Percentiles rank a stretch among this genome's conserved stretches.
Conservation (phyloP, 768 basidiomycete genomes). For the Mycena vulgaris region DNA sequence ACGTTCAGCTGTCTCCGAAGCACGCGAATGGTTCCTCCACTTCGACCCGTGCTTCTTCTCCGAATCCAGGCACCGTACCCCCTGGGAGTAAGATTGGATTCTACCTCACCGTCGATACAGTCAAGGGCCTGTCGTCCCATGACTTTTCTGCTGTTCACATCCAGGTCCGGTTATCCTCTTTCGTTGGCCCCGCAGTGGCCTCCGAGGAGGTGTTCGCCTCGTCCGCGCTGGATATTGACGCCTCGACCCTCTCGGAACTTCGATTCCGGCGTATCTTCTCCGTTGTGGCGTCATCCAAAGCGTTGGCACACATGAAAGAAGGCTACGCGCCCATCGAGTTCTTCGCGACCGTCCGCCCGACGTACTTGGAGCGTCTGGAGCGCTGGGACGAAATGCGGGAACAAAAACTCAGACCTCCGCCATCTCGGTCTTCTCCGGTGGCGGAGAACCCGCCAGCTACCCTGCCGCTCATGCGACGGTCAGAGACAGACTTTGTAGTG, state of each 20-base stretch:
- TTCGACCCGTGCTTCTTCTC: slow-evolving; percentile 84
- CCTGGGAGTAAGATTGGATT: slow-evolving; percentile 88
- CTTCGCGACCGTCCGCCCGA: slow-evolving; percentile 86
- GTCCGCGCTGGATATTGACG: slow-evolving; percentile 79
- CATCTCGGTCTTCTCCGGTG: slow-evolving; percentile 52
- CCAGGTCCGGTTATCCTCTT: slow-evolving; percentile 90
- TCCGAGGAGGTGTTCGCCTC: slow-evolving; percentile 91
- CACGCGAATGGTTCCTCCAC: slow-evolving; percentile 72
- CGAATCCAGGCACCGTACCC: slow-evolving; percentile 75
- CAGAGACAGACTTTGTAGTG: slow-evolving; percentile 92
- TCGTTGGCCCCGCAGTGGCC: slow-evolving; percentile 78
- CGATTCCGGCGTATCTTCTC: slow-evolving; percentile 89
- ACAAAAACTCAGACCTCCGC: slow-evolving; percentile 65
- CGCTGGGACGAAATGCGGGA: slow-evolving; percentile 96
- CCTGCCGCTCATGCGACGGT: slow-evolving; percentile 87
- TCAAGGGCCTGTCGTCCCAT: slow-evolving; percentile 91
- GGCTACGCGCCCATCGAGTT: slow-evolving; percentile 92
- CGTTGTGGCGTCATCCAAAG: slow-evolving; percentile 81
- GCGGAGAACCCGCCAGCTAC: slow-evolving; percentile 59
- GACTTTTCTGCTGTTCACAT: slow-evolving; percentile 91
- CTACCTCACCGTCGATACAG: slow-evolving; percentile 86
- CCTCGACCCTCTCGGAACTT: slow-evolving; percentile 80
- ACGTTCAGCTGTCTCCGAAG: slow-evolving; percentile 73
- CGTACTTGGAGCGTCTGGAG: slow-evolving; percentile 91
- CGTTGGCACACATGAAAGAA: slow-evolving; percentile 78